Evolutionary conservation across 1,284 basidiomycete genomes (phyloP), one percentile per base, ranked within the genome.

Genomic region (Mycena citricolor): DNA sequence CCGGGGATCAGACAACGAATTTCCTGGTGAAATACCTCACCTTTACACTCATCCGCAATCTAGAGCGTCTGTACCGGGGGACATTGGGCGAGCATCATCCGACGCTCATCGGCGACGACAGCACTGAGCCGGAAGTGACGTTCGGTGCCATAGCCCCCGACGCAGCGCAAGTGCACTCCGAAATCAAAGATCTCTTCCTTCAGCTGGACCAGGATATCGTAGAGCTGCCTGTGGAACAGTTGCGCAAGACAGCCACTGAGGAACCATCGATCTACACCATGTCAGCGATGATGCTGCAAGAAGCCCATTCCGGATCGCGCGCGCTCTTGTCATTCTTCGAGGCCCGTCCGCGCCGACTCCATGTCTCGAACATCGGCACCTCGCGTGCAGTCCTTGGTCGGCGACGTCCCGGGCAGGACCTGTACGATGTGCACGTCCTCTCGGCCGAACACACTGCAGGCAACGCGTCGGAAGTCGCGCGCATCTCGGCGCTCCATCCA

Each of bases 321-420:
- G 47, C 47, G 3, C 32, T 53, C n/a, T 40, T 53, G 6, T 32
- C 44, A 14, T 53, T 53, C 30, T 50, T 47, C 44, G 51, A 53
- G 10, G 20, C 23, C n/a, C 57, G 67, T 34, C 62, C 67, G n/a
- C 61, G 68, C 4, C 50, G 60, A 6, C 62, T 81, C 2, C 68
- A 69, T 47, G 59, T 77, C n/a, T 77, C 78, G 1, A 65, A 75
- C 32, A 74, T 78, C 0, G 81, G 82, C 10, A 77, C 81, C 56
- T 74, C 70, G 3, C 73, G 81, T 19, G 81, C 80, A 3, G 68
- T 84, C 4, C 67, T 82, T 6, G 82, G 81, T 0, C 69, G 77
- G 33, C 73, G 66, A 5, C 54, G 62, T 0, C 50, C 59, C 29
- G 69, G 65, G 5, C 56, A 61, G 16, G 56, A 58, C n/a, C 52